Evolutionary conservation across 495 filamentous ascomycete species (phyloP).

Genomic region (Aspergillus leporis): DNA sequence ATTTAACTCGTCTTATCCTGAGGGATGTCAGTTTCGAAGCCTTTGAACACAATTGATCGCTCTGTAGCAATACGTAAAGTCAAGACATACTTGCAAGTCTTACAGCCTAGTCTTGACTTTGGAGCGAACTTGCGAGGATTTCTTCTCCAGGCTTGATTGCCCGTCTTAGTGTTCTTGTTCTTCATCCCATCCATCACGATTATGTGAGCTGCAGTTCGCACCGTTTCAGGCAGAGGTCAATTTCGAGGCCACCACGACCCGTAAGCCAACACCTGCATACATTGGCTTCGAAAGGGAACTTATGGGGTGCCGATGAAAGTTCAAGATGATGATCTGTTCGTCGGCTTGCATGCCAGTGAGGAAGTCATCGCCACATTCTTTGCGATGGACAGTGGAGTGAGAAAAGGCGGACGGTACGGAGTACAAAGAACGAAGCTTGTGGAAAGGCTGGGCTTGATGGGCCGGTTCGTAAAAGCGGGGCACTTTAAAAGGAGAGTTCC

Average conservation of each 20-base stretch:
- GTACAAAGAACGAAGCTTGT: slow-evolving; percentile 6
- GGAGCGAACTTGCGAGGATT: slow-evolving; percentile 34
- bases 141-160: slow-evolving; percentile 28
- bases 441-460: too few species aligned
- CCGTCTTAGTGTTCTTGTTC: slow-evolving; percentile 7
- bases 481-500: background rate
- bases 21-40: slow-evolving; percentile 6
- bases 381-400: slow-evolving; percentile 1
- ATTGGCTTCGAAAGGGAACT: slow-evolving; percentile 9
- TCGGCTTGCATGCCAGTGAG: slow-evolving; percentile 1
- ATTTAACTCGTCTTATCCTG: slow-evolving; percentile 7
- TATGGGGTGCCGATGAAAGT: slow-evolving; percentile 4
- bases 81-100: slow-evolving; percentile 40
- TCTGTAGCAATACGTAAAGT: slow-evolving; percentile 4
- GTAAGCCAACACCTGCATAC: slow-evolving; percentile 6
- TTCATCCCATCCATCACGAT: slow-evolving; percentile 7
- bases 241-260: slow-evolving; percentile 7
- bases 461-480: too few species aligned
- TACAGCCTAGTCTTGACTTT: slow-evolving; percentile 36
- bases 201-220: background rate
- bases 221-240: slow-evolving; percentile 7
- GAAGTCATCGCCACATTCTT: slow-evolving; percentile 1
- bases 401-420: slow-evolving; percentile 1
- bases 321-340: slow-evolving; percentile 2
- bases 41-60: slow-evolving; percentile 10